Conservation (phyloP, 768 basidiomycete species). For the Russula vinacea region DNA sequence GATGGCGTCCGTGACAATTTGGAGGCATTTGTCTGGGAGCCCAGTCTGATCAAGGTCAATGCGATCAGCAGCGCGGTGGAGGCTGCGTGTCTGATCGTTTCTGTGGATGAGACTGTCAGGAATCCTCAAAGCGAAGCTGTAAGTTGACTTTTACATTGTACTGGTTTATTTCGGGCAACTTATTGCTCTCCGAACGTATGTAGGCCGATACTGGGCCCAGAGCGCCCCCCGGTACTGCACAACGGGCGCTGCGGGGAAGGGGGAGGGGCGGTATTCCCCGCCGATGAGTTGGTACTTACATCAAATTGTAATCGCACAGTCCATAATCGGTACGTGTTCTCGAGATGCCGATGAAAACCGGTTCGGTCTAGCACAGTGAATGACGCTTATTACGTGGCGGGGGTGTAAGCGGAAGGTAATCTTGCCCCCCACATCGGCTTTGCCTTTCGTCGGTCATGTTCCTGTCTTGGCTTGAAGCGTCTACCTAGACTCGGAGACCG, state of each 20-base stretch:
- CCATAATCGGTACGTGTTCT: too few relatives aligned
- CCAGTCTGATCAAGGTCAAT: slow-evolving; percentile 90
- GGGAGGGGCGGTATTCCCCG: slow-evolving; percentile 74
- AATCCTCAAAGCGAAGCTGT: slow-evolving; percentile 94
- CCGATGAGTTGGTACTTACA: slow-evolving; percentile 45
- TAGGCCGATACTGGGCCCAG: slow-evolving; percentile 82
- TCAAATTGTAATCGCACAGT: slow-evolving; percentile 1
- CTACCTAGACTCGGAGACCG: neutral
- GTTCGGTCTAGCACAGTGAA: too few relatives aligned
- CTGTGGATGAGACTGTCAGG: slow-evolving; percentile 95
- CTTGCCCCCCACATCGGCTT: too few relatives aligned
- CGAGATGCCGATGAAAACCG: too few relatives aligned
- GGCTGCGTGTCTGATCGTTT: slow-evolving; percentile 92
- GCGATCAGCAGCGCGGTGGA: slow-evolving; percentile 94
- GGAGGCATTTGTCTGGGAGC: slow-evolving; percentile 99
- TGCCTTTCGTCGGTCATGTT: neutral
- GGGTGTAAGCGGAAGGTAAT: too few relatives aligned
- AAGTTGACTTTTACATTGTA: slow-evolving; percentile 36
- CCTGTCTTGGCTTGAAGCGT: neutral
- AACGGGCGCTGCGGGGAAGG: slow-evolving; percentile 79
- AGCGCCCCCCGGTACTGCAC: slow-evolving; percentile 88
- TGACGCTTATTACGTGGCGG: too few relatives aligned
- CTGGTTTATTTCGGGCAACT: slow-evolving; percentile 7
- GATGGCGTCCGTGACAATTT: slow-evolving; percentile 93
- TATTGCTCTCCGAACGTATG: slow-evolving; percentile 29